These are phyloP conservation scores for Xylaria telfairii DNA, from an alignment of 495 filamentous ascomycete genomes.

Conservation along the genomic window DNA sequence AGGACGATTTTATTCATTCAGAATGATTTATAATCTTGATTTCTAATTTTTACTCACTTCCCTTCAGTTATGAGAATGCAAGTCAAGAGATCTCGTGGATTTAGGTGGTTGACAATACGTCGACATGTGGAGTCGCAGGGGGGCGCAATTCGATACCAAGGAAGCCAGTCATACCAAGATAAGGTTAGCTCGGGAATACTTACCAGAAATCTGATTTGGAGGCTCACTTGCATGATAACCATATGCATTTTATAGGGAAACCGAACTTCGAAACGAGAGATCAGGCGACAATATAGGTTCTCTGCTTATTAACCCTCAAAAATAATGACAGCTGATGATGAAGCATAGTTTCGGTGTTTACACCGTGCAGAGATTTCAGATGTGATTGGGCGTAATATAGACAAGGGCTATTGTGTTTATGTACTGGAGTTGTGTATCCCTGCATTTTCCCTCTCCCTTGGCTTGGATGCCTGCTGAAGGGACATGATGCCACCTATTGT, in stretches of 20 bases:
- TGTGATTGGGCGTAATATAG: background rate
- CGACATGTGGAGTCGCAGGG: background rate
- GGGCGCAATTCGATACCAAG: background rate
- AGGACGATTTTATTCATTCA: background rate
- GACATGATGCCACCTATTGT: background rate
- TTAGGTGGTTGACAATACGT: background rate
- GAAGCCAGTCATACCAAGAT: background rate
- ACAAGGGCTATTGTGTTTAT: background rate
- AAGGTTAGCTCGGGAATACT: slow-evolving; percentile 4
- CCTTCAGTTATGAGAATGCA: background rate
- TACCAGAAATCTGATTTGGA: background rate
- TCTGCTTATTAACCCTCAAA: background rate
- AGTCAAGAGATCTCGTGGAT: background rate
- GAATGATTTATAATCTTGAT: slow-evolving; percentile 3
- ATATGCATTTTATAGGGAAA: slow-evolving; percentile 10
- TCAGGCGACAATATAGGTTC: background rate
- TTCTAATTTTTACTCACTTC: background rate
- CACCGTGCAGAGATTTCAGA: background rate
- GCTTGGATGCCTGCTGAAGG: background rate
- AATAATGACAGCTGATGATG: background rate
- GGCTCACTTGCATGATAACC: background rate
- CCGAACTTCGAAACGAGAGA: background rate
- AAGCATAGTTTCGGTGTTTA: background rate
- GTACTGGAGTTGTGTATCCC: background rate
- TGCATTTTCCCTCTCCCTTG: background rate